Base-by-base conservation (phyloP, 495 filamentous ascomycete species). In the Penicillium pancosmium region DNA sequence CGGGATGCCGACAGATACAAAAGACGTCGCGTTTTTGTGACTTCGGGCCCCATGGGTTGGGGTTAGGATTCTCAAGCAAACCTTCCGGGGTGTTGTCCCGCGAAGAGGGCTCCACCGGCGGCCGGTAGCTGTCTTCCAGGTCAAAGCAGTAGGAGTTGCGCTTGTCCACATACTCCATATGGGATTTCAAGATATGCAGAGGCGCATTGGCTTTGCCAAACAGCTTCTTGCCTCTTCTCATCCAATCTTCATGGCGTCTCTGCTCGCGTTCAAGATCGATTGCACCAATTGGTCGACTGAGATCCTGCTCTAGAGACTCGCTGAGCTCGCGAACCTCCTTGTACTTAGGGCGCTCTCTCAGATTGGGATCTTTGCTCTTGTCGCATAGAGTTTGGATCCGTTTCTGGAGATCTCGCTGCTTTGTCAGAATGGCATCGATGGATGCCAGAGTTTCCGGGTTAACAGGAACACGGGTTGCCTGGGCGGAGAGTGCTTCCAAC, bases 151-250 rank as follows among this genome's bases (percentile, higher is more conserved):
- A 88, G 23, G 85, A 71, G 60, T 99, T 99, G 33, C 92, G 88
- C 47, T 90, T 88, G 19, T 90, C 84, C 4, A 98, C 95, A 69
- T 92, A 91, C 52, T 92, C 88, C 92, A 99, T 96, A 65, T 99
- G 93, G 23, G 84, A 86, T 58, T 90, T 90, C 25, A 99, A 76
- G 60, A 99, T 99, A 67, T 98, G 94, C 31, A 99, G 73, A 11
- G 94, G 94, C 4, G 94, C 94, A 70, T 99, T 99, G 3, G 95
- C 93, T 74, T 99, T 99, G 38, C 95, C 95, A 64, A 99, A 99
- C 0, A 99, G 77, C 75, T 98, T 98, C 76, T 99, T 99, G 31
- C 94, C 94, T 64, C 92, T 91, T 43, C 94, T 80, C 94, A 99
- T 99, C 94, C 94, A 99, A 70, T 99, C 95, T 65, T 98, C 94